Conservation (phyloP, 805 yeast genomes). For the Metschnikowia santaceciliae region DNA sequence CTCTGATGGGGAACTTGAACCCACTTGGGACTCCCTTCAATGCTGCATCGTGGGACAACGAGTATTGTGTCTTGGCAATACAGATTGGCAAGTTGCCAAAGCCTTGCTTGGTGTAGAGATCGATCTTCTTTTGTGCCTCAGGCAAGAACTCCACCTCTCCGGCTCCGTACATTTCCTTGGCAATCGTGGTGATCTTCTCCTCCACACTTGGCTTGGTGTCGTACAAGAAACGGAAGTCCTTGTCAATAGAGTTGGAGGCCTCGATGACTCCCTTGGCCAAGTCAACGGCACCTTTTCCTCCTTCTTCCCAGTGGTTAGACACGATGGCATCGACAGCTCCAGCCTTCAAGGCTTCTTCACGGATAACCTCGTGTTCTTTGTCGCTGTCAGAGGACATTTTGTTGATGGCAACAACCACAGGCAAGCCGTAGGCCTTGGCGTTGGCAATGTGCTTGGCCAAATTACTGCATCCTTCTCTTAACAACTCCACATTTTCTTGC, state of each 20-base stretch:
- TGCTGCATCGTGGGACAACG: constrained; percentile 76
- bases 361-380: constrained; percentile 65
- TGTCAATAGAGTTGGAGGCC: constrained; percentile 49
- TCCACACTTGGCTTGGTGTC: constrained; percentile 53
- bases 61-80: constrained; percentile 83
- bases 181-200: constrained; percentile 63
- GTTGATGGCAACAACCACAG: constrained; percentile 80
- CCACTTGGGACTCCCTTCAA: constrained; percentile 82
- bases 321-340: constrained; percentile 79
- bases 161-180: constrained; percentile 77
- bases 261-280: constrained; percentile 68
- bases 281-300: constrained; percentile 76
- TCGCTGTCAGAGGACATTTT: constrained; percentile 71
- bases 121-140: constrained; percentile 66
- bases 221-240: constrained; percentile 52
- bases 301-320: constrained; percentile 84
- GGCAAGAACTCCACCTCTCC: constrained; percentile 64
- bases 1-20: constrained; percentile 76
- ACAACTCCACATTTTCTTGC: constrained; percentile 66
- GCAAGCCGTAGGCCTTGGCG: constrained; percentile 67
- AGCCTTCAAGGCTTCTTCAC: constrained; percentile 63
- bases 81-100: constrained; percentile 76
- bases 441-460: constrained; percentile 73
- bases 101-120: constrained; percentile 66
- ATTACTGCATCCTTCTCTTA: constrained; percentile 67